Evolutionary conservation across 345 rosid genomes (phyloP).

Genomic region (Melaleuca alternifolia): DNA sequence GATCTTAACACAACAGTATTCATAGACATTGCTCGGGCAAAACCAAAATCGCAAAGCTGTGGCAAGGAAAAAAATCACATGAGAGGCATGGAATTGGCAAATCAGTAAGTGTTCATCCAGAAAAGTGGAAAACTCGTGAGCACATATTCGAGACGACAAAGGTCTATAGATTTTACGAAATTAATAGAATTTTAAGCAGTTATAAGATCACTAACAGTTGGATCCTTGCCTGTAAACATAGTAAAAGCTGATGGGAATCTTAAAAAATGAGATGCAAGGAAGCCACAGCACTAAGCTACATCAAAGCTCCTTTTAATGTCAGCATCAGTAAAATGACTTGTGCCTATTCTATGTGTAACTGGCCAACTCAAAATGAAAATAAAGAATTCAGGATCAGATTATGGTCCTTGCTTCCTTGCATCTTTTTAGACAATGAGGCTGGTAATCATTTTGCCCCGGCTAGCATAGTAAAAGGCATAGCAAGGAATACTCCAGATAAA

Average conservation of each 20-base stretch:
- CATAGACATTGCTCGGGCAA: conserved; percentile 98
- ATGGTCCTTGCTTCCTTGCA: not conserved
- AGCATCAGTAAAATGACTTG: not conserved
- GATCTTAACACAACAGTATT: conserved; percentile 95
- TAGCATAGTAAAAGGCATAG: not conserved
- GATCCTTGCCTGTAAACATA: not conserved
- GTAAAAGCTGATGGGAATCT: not conserved
- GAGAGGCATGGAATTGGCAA: not conserved
- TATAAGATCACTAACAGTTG: not conserved
- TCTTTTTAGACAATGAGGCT: not conserved
- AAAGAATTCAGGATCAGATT: not conserved
- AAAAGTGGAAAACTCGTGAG: not conserved
- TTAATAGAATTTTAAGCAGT: not conserved
- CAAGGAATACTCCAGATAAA: not conserved
- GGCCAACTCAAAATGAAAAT: not conserved
- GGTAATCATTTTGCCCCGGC: not conserved
- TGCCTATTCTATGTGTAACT: not conserved
- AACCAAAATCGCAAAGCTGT: conserved; percentile 98
- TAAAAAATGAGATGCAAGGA: not conserved
- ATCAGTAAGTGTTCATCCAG: not conserved
- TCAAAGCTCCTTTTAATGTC: not conserved
- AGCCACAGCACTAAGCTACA: not conserved
- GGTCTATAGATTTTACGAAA: not conserved
- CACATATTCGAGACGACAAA: not conserved
- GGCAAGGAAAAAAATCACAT: conserved; percentile 1